Base-by-base conservation (phyloP, 495 filamentous ascomycete species). In the Talaromyces adpressus region DNA sequence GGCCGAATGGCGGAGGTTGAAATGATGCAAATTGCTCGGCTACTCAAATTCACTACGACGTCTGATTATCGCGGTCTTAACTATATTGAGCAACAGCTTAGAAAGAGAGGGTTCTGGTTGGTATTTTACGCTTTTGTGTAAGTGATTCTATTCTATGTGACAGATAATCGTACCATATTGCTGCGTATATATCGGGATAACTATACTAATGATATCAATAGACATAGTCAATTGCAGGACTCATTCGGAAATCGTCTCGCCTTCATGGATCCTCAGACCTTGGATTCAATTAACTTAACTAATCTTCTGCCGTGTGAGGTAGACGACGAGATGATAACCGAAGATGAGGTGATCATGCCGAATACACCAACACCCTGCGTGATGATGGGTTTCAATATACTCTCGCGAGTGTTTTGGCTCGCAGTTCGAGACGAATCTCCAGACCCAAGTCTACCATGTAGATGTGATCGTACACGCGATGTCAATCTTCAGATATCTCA, bases 91-190 rank as follows among this genome's bases (percentile, higher is more conserved):
- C 79, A 71, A 6, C 67, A 79, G 65, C 72, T 73, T 36, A 75
- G 70, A 63, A 82, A 82, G 36, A 70, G 67, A 30, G 29, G 76
- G 75, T 68, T 64, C 63, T 80, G 77, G 64, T 71, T 71, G 29
- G 59, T 71, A 2, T 69, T 69, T 23, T 71, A 71, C 22, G 45
- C 30, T 18, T 68, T 63, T 63, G 68, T 71, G 70, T 71, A 59
- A 66, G 67, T 60, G 14, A 8, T 32, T 12, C 39, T 22, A 25
- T 52, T 59, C 36, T 30, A 45, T 18, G 32, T 36, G 32, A 36
- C 6, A 6, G 32, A 36, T 6, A 36, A 36, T 14, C 16, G 45
- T 18, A 51, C 45, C 45, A 51, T 18, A 22, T 20, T n/a, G 5
- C 16, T n/a, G 11, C 45, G 11, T 51, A 7, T 18, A 7, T 18